Conservation (phyloP, 768 basidiomycete genomes). For the Suillus clintonianus region DNA sequence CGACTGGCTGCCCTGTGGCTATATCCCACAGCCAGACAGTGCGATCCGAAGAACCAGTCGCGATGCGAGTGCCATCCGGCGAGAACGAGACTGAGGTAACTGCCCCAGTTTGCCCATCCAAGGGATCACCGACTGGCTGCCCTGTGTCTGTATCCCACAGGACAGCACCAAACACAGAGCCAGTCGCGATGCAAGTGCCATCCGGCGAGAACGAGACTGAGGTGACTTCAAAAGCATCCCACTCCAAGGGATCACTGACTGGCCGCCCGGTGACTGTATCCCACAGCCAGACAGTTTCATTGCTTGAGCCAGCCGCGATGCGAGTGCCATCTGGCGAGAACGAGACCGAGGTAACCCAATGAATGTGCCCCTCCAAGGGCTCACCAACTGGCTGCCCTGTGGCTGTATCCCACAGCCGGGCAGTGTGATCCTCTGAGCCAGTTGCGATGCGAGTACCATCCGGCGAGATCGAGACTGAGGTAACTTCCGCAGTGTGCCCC, state of each 20-base stretch:
- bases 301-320: not conserved
- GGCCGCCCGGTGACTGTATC: not conserved
- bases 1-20: constrained; percentile 20
- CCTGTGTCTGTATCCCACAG: not conserved
- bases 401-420: not conserved
- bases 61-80: constrained; percentile 19
- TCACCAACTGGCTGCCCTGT: not conserved
- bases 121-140: not conserved
- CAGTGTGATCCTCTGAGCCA: not conserved
- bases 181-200: not conserved
- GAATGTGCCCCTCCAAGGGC: not conserved
- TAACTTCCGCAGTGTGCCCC: no score
- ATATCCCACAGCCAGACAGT: constrained; percentile 23
- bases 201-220: not conserved
- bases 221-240: not conserved
- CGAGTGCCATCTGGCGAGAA: not conserved
- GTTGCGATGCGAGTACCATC: no score
- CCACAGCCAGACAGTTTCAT: not conserved
- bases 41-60: constrained; percentile 14
- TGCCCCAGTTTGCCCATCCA: not conserved
- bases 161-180: no score
- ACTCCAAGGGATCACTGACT: not conserved
- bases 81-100: constrained; percentile 16
- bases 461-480: no score
- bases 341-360: not conserved